Evolutionary conservation across 208 protist species (phyloP).

Genomic region (Tritrichomonas musculus): DNA sequence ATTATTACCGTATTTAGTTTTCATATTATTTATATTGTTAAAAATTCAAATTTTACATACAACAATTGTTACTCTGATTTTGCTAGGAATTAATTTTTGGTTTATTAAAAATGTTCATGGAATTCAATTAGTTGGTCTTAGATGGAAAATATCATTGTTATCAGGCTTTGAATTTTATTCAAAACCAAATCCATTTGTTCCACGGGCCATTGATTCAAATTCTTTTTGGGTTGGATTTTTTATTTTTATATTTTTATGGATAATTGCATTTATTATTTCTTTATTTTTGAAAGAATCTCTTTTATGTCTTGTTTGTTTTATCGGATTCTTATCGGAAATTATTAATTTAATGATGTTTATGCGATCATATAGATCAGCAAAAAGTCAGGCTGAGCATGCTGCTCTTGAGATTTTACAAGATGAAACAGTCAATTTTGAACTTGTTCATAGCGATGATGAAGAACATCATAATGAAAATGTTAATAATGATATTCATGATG

Average conservation of each 20-base stretch:
- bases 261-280: neutral
- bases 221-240: neutral
- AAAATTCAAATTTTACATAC: neutral
- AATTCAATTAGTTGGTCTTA: neutral
- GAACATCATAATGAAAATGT: neutral
- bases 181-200: constrained; percentile 34
- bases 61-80: neutral
- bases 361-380: neutral
- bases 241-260: neutral
- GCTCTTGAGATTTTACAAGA: neutral
- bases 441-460: neutral
- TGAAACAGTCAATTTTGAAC: neutral
- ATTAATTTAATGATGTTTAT: neutral
- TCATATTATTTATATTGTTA: neutral
- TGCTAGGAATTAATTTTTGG: neutral
- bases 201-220: neutral
- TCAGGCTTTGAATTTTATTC: neutral
- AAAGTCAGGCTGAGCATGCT: neutral
- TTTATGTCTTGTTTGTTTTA: neutral
- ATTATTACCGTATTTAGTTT: neutral
- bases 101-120: neutral
- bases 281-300: neutral
- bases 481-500: no score
- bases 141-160: neutral
- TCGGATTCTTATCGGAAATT: neutral